Base-by-base conservation (phyloP, 257 asterid species). In the Lycium ferocissimum region DNA sequence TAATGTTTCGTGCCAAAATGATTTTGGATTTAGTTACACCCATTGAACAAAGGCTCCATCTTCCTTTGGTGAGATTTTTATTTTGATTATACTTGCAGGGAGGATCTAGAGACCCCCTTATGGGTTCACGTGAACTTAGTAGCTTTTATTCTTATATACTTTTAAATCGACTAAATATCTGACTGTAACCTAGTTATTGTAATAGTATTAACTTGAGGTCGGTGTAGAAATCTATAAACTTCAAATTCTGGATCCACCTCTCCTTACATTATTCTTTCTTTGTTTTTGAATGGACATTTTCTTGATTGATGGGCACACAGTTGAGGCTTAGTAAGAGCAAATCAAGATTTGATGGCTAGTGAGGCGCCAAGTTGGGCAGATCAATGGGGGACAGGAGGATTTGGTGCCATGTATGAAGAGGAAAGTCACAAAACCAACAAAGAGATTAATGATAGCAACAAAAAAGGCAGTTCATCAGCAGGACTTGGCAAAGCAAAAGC, bases 351-450 rank as follows among this genome's bases (percentile, higher is more conserved):
- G 80, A 51, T 94, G 98, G 92, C 95, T 37, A 82, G 87, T 0
- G 98, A 93, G 13, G 98, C 90, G 20, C 92, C 95, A 9, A 94
- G 98, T 89, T 96, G 98, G 99, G 98, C 97, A 69, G 99, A 96
- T 92, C 99, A 94, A 85, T 94, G 99, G 99, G 99, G 98, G 0
- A 89, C 92, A 56, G 97, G 98, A 82, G 99, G 99, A 1, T 82
- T 94, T 84, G 99, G 97, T 53, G 95, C 93, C 12, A 90, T 94
- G 87, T 90, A 85, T 1, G 90, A 73, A 43, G 93, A 86, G 11
- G 91, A 92, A 22, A 73, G 81, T 58, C 26, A 84, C 1, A 87
- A 87, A 20, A 83, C 80, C 85, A 88, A 79, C 85, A 89, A 89
- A 87, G 96, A 91, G 2, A 88, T 40, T 40, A 40, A 14, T 6